These are phyloP conservation scores for Fusarium newnesense DNA, from an alignment of 2,329 filamentous ascomycete species.

Conservation along the genomic window DNA sequence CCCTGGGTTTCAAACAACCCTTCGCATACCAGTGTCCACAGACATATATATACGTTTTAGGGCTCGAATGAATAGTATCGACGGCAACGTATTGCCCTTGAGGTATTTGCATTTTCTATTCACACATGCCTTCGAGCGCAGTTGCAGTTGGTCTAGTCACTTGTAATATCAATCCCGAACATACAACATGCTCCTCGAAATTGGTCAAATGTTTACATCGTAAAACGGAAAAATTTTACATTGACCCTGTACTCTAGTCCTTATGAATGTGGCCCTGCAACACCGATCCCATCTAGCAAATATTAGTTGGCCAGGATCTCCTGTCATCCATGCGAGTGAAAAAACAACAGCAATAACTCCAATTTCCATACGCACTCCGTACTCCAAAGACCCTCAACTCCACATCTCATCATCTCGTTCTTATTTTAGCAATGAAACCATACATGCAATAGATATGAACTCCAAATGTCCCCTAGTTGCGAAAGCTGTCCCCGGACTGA, in stretches of 20 bases:
- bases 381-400: constrained; percentile 34
- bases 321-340: neutral
- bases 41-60: constrained; percentile 19
- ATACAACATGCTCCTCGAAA: neutral
- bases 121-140: neutral
- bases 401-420: constrained; percentile 12
- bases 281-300: constrained; percentile 23
- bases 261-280: constrained; percentile 7
- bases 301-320: constrained; percentile 24
- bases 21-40: constrained; percentile 1
- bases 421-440: constrained; percentile 13
- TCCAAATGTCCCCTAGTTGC: neutral
- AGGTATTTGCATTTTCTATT: neutral
- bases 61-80: constrained; percentile 12
- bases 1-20: neutral
- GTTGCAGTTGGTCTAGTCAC: neutral
- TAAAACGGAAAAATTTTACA: constrained; percentile 10
- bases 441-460: constrained; percentile 12
- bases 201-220: neutral
- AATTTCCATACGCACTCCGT: constrained; percentile 13
- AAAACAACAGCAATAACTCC: constrained; percentile 29
- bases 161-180: neutral
- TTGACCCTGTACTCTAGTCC: constrained; percentile 24
- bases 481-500: neutral
- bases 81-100: neutral